Base-by-base conservation (phyloP, 1,139 yeast genomes). In the Hanseniaspora gamundiae region DNA sequence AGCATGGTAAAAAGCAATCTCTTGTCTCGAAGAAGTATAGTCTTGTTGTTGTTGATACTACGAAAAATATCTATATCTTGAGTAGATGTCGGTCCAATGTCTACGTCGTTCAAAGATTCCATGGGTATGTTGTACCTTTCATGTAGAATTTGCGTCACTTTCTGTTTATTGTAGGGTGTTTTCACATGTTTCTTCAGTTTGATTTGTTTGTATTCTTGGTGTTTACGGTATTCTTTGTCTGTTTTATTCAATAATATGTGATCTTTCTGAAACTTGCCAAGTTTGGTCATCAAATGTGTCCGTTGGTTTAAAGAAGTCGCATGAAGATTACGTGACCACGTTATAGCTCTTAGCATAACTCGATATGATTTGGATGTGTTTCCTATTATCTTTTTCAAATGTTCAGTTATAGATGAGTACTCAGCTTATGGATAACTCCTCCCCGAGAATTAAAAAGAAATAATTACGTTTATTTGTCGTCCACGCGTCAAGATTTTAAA, bases 1-100 rank as follows among this genome's bases (percentile, higher is more conserved):
- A 81, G 57, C 8, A 79, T 62, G 1, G 71, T 64, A 49, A 71
- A 69, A 40, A 74, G 53, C 41, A 80, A 58, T 42, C 72, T 60
- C 42, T 65, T 61, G 51, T 77, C 76, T 7, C 39, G 14, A 9
- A 22, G 17, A 36, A 36, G 16, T 9, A 36, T 22, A 21, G 21
- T 17, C n/a, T 24, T 24, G 28, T 36, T 36, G 28, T 22, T 36
- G 29, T 24, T 33, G 24, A 33, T 33, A 17, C 35, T 3, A 53
- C 50, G 43, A 69, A 58, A 27, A 63, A 57, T 17, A 52, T 48
- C 14, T 62, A 39, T 19, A 51, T 64, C 68, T 2, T 58, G 54
- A 24, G 57, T 51, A 36, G 61, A 58, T 2, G 57, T 51, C 0
- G 69, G 68, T 0, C 70, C 70, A 5, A 66, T 43, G 3, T 54